A percentile compares a stretch with the other conserved stretches of the same genome.
These are phyloP conservation scores for Kodamaea alishanica DNA, from an alignment of 1,139 yeast genomes.

Conservation along the genomic window DNA sequence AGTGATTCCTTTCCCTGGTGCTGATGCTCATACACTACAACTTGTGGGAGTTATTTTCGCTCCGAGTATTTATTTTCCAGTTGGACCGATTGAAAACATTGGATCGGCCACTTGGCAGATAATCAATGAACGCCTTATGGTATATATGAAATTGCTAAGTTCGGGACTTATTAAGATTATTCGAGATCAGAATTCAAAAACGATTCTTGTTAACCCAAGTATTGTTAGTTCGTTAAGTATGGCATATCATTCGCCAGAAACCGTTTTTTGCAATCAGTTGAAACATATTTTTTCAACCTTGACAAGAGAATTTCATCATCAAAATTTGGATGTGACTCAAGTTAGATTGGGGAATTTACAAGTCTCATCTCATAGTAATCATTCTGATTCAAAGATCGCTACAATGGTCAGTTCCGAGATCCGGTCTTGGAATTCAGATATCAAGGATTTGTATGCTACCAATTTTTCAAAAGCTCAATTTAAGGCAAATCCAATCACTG, in stretches of 20 bases:
- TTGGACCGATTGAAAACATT: slow-evolving; percentile 66
- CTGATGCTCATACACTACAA: slow-evolving; percentile 47
- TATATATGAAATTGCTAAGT: slow-evolving; percentile 51
- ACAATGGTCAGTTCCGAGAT: slow-evolving; percentile 37
- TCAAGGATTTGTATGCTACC: slow-evolving; percentile 33
- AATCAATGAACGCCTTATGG: slow-evolving; percentile 40
- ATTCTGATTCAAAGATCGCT: slow-evolving; percentile 25
- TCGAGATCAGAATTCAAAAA: slow-evolving; percentile 43
- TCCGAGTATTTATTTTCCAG: slow-evolving; percentile 62
- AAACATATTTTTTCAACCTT: slow-evolving; percentile 37
- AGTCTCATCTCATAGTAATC: slow-evolving; percentile 31
- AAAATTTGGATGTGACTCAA: slow-evolving; percentile 43
- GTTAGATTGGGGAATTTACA: slow-evolving; percentile 47
- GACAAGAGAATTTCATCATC: slow-evolving; percentile 39
- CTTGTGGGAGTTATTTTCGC: slow-evolving; percentile 60
- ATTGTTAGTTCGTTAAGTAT: slow-evolving; percentile 40
- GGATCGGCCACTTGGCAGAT: slow-evolving; percentile 52
- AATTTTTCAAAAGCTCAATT: slow-evolving; percentile 34
- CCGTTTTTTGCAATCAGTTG: slow-evolving; percentile 36
- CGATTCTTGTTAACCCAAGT: slow-evolving; percentile 43
- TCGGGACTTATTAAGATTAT: slow-evolving; percentile 58
- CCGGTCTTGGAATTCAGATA: slow-evolving; percentile 40
- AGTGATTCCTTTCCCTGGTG: slow-evolving; percentile 50
- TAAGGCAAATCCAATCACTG: slow-evolving; percentile 32
- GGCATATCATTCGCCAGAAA: slow-evolving; percentile 52